phyloP scores from a whole-genome alignment of 495 filamentous ascomycete species.

The Hyaloscypha finlandica region DNA sequence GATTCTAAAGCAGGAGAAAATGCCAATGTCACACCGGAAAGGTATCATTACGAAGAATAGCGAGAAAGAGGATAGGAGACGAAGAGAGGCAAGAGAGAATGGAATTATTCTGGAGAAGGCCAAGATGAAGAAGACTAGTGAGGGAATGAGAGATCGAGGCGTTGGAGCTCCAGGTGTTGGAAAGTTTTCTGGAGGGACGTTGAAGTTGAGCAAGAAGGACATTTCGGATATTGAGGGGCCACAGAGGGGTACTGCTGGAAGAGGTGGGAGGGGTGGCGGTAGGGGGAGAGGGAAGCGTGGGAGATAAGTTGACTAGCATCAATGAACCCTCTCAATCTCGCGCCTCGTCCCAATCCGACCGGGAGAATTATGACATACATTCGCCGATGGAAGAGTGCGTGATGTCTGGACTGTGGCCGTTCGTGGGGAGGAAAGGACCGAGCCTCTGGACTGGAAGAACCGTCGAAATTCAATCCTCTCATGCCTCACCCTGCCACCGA shows the following conservation, averaged over 20 bases:
- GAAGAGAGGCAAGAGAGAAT: constrained; percentile 82
- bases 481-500: no score
- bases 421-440: no score
- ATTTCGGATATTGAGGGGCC: constrained; percentile 65
- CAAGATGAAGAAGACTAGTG: constrained; percentile 42
- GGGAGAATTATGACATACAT: no score
- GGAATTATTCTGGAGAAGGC: constrained; percentile 84
- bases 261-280: constrained; percentile 34
- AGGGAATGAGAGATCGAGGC: constrained; percentile 58
- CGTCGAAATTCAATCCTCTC: no score
- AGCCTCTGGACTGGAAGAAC: no score
- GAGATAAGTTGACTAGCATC: background rate
- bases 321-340: no score
- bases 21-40: constrained; percentile 79
- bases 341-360: no score
- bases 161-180: constrained; percentile 78
- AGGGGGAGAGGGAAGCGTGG: constrained; percentile 30
- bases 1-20: constrained; percentile 72
- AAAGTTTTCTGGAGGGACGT: constrained; percentile 73
- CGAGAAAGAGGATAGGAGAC: constrained; percentile 66
- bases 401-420: no score
- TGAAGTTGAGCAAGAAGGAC: constrained; percentile 79
- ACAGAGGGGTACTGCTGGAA: constrained; percentile 33
- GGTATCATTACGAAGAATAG: constrained; percentile 70
- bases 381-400: no score